Evolutionary conservation across 2,329 filamentous ascomycete genomes (phyloP), one percentile per base, ranked within the genome.

Genomic region (Aspergillus quadricinctus): DNA sequence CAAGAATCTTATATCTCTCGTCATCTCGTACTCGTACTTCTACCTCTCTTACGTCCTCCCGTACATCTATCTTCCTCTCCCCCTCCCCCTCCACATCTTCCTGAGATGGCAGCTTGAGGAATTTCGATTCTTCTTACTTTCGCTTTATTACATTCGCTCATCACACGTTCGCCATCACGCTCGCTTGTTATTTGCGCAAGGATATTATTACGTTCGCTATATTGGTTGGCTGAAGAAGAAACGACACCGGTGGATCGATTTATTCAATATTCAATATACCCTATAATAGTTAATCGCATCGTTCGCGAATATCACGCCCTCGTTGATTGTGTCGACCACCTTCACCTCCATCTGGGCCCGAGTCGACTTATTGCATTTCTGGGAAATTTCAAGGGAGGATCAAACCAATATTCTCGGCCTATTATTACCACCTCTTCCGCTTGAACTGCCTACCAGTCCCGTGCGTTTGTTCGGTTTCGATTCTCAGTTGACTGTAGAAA

Each of bases 151-250:
- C 66, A 69, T 66, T 71, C 69, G 67, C 68, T 70, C 68, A 66
- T 56, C 60, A 55, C 64, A 69, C 72, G 66, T 66, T 73, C 70
- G 70, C 70, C 68, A 61, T 63, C 64, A 72, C 69, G 66, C 67
- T 72, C 69, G 69, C 70, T 72, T 69, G 60, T 62, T 65, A 63
- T 69, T 67, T 64, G 65, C 65, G 68, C 67, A 65, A 69, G 66
- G 69, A 49, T 55, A 57, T 56, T 57, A 69, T 63, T 64, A 74
- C 72, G 66, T 69, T 74, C 72, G 72, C 72, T 74, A 74, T 70
- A 66, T 64, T 66, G 64, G 57, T 58, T 62, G 65, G 58, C 55
- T 61, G 53, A 48, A 59, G 48, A 52, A 52, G 51, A 55, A 57
- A 45, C 53, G 52, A 53, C 49, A 19, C 49, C 58, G 45, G 48